Base-by-base conservation (phyloP, 2,329 filamentous ascomycete genomes). In the Microsporum ferrugineum region DNA sequence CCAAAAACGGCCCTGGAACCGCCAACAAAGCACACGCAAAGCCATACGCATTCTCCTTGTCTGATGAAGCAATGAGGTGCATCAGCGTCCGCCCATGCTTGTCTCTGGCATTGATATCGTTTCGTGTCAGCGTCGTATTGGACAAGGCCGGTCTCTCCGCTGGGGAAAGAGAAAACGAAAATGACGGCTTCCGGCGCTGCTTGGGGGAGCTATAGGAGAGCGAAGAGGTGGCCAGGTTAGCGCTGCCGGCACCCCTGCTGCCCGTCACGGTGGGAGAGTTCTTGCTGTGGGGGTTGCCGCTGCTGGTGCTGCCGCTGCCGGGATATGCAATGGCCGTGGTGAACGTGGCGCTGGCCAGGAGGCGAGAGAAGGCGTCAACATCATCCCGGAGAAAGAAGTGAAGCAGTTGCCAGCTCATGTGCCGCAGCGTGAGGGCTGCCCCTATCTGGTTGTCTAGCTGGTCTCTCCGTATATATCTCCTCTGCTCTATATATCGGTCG, bases 371-470 rank as follows among this genome's bases (percentile, higher is more conserved):
- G 73, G 80, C 85, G 75, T 95, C 91, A 85, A 96, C 88, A 85
- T 99, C 91, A 83, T 96, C 89, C 85, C 96, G 88, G 81, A 95
- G 88, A 75, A 92, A 97, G 75, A 84, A 89, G 83, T 91, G 91
- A 92, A 92, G 96, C 76, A 99, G 85, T 84, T 88, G 84, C 80
- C 91, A 88, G 87, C 89, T 97, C 92, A 97, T 94, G 85, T 84
- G 85, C 78, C 73, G 75, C 68, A 67, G 70, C 62, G 69, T 68
- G 60, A 57, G 58, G 62, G 61, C 58, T 62, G 51, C 51, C 64
- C 60, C 61, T 63, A 65, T 71, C 60, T 66, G 60, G 55, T 67
- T 68, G 67, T 70, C 72, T 73, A 67, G 69, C 39, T 43, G 5
- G 39, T 23, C 39, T 43, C 14, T n/a, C n/a, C 7, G 39, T 43